phyloP scores from a whole-genome alignment of 164 flowering plant genomes.

The Magnolia changhungtana region DNA sequence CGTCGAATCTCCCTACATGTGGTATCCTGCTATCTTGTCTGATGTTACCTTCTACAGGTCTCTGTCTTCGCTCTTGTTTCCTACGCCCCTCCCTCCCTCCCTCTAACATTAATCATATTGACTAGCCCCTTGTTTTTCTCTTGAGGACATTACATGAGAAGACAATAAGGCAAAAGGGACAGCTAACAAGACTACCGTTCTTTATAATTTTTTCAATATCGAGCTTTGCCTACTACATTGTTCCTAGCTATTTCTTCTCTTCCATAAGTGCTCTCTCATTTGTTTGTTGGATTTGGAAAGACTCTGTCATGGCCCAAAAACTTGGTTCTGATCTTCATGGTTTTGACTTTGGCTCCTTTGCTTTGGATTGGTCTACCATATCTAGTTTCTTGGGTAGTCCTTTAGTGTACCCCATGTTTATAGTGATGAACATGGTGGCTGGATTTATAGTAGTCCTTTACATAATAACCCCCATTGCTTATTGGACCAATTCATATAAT shows the following conservation, averaged over 20 bases:
- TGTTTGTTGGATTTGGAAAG: slow-evolving; percentile 8
- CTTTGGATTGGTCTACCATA: background rate
- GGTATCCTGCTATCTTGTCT: background rate
- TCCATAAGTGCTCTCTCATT: background rate
- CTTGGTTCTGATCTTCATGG: background rate
- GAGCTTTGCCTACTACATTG: slow-evolving; percentile 1
- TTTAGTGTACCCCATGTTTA: background rate
- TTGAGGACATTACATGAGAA: background rate
- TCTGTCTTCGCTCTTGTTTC: background rate
- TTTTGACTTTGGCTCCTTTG: slow-evolving; percentile 1
- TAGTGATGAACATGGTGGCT: background rate
- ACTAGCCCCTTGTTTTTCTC: background rate
- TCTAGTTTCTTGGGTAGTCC: background rate
- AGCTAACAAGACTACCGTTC: slow-evolving; percentile 3
- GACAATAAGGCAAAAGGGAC: background rate
- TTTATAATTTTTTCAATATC: background rate
- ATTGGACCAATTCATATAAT: background rate
- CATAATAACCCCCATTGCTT: background rate
- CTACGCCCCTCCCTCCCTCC: background rate
- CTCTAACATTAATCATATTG: background rate
- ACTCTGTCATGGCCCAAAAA: slow-evolving; percentile 2
- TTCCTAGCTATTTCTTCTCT: slow-evolving; percentile 7
- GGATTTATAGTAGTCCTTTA: background rate
- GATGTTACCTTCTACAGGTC: slow-evolving; percentile 1
- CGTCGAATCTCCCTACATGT: slow-evolving; percentile 4